Evolutionary conservation across 192 early-diverging fungal genomes (phyloP), one percentile per base, ranked within the genome.

Genomic region (Dissophora ornata): DNA sequence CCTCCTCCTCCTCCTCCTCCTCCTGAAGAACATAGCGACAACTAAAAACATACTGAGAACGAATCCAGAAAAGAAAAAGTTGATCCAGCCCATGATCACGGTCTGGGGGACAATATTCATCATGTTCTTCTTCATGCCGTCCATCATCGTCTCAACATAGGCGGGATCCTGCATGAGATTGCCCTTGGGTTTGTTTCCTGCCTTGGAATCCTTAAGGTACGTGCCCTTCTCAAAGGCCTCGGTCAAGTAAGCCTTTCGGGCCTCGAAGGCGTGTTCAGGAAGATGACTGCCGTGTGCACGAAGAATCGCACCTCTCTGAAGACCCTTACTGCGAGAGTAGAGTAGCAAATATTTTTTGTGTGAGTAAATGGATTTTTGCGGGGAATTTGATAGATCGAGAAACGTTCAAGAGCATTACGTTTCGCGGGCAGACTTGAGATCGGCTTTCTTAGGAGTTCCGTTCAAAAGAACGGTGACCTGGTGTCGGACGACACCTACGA

Each of bases 1-100:
- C n/a, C n/a, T n/a, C n/a, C n/a, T n/a, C n/a, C n/a, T n/a, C n/a
- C n/a, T n/a, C n/a, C n/a, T n/a, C n/a, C n/a, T n/a, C n/a, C n/a
- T n/a, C n/a, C n/a, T n/a, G n/a, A n/a, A n/a, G n/a, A n/a, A n/a
- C n/a, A n/a, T n/a, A n/a, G n/a, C n/a, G n/a, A 32, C 42, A 4
- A 30, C 52, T 38, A 21, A 22, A 19, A 10, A 87, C 90, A 46
- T 83, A 95, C 94, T 95, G 51, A 97, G 85, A 36, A 99, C 90
- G 75, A 99, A 99, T 54, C 97, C 97, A 24, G 93, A 93, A 82
- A 99, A 99, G 86, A 99, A 99, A 83, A 95, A 98, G 59, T 94
- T 95, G 83, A 99, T 94, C 96, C 96, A 99, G 30, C 88, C 92
- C 97, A 99, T 99, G 82, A 99, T 98, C 11, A 99, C 77, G 44